Percentiles rank a stretch among this genome's conserved stretches.
These are phyloP conservation scores for Sphaerosporella brunnea DNA, from an alignment of 495 filamentous ascomycete genomes.

Conservation along the genomic window DNA sequence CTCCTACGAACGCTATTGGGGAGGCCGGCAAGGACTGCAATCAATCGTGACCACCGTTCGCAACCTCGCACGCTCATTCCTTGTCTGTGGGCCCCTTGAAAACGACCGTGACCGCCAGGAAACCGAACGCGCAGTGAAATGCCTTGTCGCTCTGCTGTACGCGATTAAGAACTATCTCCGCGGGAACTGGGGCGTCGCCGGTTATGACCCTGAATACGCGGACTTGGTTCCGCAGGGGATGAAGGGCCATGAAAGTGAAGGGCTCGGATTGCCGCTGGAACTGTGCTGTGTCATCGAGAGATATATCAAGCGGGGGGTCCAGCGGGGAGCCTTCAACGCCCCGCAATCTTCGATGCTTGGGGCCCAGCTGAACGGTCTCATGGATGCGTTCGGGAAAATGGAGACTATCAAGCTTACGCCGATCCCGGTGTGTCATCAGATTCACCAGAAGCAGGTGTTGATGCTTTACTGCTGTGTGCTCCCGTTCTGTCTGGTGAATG, in stretches of 20 bases:
- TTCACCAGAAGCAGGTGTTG: constrained; percentile 61
- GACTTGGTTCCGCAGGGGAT: constrained; percentile 42
- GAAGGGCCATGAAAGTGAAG: constrained; percentile 43
- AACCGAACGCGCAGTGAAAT: constrained; percentile 34
- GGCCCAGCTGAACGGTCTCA: constrained; percentile 41
- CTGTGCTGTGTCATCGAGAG: constrained; percentile 49
- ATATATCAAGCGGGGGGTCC: constrained; percentile 47
- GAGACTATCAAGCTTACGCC: constrained; percentile 55
- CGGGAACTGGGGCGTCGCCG: constrained; percentile 49
- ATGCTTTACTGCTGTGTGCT: constrained; percentile 53
- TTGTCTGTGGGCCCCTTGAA: constrained; percentile 28
- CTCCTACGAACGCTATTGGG: constrained; percentile 57
- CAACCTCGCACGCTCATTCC: constrained; percentile 44
- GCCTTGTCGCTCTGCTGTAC: constrained; percentile 46
- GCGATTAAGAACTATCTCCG: constrained; percentile 59
- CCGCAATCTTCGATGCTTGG: constrained; percentile 32
- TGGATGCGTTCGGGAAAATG: constrained; percentile 52
- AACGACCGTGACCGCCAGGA: constrained; percentile 40
- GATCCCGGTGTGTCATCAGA: constrained; percentile 60
- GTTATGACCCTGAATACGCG: constrained; percentile 37
- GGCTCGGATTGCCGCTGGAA: constrained; percentile 47
- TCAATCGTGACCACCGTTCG: constrained; percentile 42
- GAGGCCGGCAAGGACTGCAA: constrained; percentile 43
- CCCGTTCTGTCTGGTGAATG: constrained; percentile 54
- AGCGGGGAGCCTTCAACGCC: constrained; percentile 24